phyloP scores from a whole-genome alignment of 164 flowering plant species.

The Macadamia integrifolia region DNA sequence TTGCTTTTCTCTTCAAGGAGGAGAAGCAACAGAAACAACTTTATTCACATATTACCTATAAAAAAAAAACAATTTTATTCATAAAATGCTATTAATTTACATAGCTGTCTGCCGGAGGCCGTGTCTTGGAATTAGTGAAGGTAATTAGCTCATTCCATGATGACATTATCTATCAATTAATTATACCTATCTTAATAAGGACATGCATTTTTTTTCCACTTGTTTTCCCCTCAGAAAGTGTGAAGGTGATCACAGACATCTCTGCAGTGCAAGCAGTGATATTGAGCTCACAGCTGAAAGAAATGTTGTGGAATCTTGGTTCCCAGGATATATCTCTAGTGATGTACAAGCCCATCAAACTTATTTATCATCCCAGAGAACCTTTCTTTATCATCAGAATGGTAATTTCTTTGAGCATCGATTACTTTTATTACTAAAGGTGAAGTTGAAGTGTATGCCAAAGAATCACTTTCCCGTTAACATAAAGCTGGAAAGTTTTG shows the following conservation, averaged over 20 bases:
- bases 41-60: no score
- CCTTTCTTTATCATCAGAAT: conserved; percentile 70
- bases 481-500: not conserved
- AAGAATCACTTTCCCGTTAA: not conserved
- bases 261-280: conserved; percentile 58
- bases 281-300: conserved; percentile 69
- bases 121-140: not conserved
- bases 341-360: conserved; percentile 60
- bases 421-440: not conserved
- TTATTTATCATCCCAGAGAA: conserved; percentile 66
- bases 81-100: no score
- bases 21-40: no score
- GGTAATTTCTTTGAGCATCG: conserved; percentile 24
- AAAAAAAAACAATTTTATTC: no score
- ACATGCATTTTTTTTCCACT: not conserved
- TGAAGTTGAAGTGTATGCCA: not conserved
- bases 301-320: conserved; percentile 45
- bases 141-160: not conserved
- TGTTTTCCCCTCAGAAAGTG: conserved; percentile 28
- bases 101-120: no score
- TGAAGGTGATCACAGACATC: conserved; percentile 49
- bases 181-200: not conserved
- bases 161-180: not conserved
- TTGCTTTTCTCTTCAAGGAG: no score
- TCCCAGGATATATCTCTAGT: conserved; percentile 29